A percentile compares a stretch with the other conserved stretches of the same genome.
phyloP scores from a whole-genome alignment of 1,284 basidiomycete genomes.

The Tilletia caries region DNA sequence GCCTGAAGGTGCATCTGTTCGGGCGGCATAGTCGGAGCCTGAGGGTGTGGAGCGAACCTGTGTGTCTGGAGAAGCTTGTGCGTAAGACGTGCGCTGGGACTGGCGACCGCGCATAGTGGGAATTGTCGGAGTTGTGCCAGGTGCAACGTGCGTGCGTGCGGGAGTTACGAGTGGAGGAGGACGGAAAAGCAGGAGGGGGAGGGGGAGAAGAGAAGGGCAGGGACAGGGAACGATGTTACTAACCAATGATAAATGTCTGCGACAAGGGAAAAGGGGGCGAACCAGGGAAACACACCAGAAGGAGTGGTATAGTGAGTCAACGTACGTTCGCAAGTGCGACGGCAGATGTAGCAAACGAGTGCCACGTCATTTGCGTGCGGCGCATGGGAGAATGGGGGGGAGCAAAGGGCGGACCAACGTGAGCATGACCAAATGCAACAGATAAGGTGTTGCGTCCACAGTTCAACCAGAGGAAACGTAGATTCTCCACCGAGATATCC shows the following conservation, averaged over 20 bases:
- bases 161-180: background rate
- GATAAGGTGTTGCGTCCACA: background rate
- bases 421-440: background rate
- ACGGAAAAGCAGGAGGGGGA: background rate
- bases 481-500: too few species aligned
- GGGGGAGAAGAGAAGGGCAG: slow-evolving; percentile 7
- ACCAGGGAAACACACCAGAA: slow-evolving; percentile 7
- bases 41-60: background rate
- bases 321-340: background rate
- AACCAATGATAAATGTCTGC: slow-evolving; percentile 44
- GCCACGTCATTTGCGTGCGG: too few species aligned
- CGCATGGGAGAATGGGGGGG: background rate
- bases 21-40: too few species aligned
- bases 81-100: background rate
- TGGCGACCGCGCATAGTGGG: background rate
- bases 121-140: background rate
- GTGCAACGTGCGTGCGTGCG: background rate
- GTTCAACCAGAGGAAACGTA: too few species aligned
- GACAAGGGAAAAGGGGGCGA: background rate
- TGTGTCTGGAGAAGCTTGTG: background rate
- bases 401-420: background rate
- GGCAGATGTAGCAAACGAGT: background rate
- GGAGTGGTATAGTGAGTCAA: background rate
- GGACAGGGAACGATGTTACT: slow-evolving; percentile 25
- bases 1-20: too few species aligned